Evolutionary conservation across 768 basidiomycete species (phyloP), one percentile per base, ranked within the genome.

Genomic region (Mycena galericulata): DNA sequence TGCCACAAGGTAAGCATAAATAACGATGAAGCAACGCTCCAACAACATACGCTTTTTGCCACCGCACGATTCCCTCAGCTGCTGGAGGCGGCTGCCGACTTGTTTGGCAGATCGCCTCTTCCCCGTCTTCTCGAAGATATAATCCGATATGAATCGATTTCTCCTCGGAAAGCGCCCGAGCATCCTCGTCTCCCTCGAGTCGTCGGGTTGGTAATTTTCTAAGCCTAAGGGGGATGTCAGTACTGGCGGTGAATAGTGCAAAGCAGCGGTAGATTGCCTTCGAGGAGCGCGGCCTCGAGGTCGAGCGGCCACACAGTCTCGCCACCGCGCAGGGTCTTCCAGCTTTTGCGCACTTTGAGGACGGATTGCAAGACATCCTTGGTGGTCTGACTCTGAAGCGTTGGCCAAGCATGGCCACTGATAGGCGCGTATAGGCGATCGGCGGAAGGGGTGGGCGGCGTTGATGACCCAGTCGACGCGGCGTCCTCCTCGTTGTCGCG

Each of bases 241-340:
- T 40, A 67, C 58, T 64, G 70, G 68, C n/a, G 1, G 50, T 26
- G 55, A 22, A 63, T 43, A 3, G 22, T 43, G 62, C 49, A 29
- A 54, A 56, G 34, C 24, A 24, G n/a, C 34, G 27, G 26, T 41
- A 20, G 51, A 80, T 46, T 68, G 90, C 92, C 92, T 85, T 92
- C 89, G 46, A 94, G 85, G 71, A 94, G 82, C 43, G 90, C 90
- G 30, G 89, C 91, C 81, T 94, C 92, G 56, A 94, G 87, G 72
- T 90, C 87, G 14, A 90, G 91, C 58, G 92, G 92, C 92, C 92
- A 93, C 24, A 94, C 92, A 12, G 90, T 85, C 75, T 93, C 92
- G 32, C 89, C 87, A 49, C 90, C 92, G 75, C 87, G 87, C 29
- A 90, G 78, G 0, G 90, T 92, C 76, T 92, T 92, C 90, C 91